A percentile compares a stretch with the other conserved stretches of the same genome.
Conservation (phyloP, 192 early-diverging fungal species). For the Dimargaris cristalligena region DNA sequence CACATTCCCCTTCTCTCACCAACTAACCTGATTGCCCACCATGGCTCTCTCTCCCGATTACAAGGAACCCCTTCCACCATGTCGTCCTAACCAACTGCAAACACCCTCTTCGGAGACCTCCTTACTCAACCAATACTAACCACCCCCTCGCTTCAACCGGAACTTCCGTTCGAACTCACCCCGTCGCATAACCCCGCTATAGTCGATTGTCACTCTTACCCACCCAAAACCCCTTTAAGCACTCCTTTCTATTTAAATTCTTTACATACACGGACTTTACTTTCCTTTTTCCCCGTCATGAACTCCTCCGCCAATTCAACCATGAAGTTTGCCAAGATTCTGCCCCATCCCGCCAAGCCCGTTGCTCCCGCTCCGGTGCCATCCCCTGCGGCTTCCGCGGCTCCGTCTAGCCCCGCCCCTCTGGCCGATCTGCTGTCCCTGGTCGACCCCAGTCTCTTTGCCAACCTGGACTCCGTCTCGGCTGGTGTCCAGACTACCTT, state of each 20-base stretch:
- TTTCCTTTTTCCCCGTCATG: neutral
- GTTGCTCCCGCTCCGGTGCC: neutral
- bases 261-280: constrained; percentile 6
- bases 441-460: neutral
- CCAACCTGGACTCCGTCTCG: no score
- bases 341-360: neutral
- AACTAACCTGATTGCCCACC: neutral
- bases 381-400: neutral
- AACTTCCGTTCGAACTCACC: neutral
- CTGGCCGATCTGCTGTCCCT: neutral
- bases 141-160: neutral
- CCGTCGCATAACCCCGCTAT: neutral
- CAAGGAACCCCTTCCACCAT: constrained; percentile 4
- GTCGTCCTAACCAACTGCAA: constrained; percentile 4
- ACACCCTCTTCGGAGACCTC: neutral
- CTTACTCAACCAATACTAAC: neutral
- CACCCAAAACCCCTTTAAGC: neutral
- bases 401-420: neutral
- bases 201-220: neutral
- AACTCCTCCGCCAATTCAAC: neutral
- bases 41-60: constrained; percentile 2
- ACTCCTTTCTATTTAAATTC: neutral
- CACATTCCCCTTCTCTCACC: neutral
- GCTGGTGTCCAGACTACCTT: neutral
- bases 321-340: neutral